phyloP scores from a whole-genome alignment of 2,329 filamentous ascomycete species.

The Aspergillus ibericus region DNA sequence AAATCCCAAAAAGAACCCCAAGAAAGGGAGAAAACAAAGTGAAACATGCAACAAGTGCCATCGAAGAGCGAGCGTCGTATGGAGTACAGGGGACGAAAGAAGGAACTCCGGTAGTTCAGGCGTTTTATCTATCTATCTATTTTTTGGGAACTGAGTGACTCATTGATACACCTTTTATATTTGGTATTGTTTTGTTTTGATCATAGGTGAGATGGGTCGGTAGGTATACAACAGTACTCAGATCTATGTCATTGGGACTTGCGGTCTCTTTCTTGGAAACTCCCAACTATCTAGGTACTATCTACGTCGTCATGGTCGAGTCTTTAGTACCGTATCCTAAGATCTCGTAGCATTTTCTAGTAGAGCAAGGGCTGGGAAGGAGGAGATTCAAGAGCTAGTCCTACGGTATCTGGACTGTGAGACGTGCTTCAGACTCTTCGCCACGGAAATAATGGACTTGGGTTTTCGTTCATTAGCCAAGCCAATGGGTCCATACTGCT shows the following conservation, averaged over 20 bases:
- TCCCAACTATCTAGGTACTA: not conserved
- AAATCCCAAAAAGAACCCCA: not conserved
- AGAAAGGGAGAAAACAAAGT: not conserved
- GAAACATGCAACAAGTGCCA: not conserved
- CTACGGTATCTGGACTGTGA: no score
- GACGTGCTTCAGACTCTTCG: no score
- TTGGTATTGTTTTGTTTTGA: not conserved
- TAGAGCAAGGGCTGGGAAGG: no score
- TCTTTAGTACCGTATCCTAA: no score
- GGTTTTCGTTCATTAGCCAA: no score
- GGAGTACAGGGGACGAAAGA: not conserved
- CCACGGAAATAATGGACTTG: no score
- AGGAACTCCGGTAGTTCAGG: conserved; percentile 7
- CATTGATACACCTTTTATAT: conserved; percentile 1
- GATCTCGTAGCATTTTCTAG: no score
- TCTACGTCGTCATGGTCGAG: no score
- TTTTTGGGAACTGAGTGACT: not conserved
- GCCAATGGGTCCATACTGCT: not conserved
- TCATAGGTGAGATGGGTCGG: not conserved
- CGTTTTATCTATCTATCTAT: not conserved
- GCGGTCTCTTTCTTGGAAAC: not conserved
- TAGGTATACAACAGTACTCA: not conserved
- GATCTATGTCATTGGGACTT: not conserved
- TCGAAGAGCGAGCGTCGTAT: not conserved
- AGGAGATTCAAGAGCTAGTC: no score